Evolutionary conservation across 768 basidiomycete species (phyloP).

Genomic region (Podaxis pistillaris): DNA sequence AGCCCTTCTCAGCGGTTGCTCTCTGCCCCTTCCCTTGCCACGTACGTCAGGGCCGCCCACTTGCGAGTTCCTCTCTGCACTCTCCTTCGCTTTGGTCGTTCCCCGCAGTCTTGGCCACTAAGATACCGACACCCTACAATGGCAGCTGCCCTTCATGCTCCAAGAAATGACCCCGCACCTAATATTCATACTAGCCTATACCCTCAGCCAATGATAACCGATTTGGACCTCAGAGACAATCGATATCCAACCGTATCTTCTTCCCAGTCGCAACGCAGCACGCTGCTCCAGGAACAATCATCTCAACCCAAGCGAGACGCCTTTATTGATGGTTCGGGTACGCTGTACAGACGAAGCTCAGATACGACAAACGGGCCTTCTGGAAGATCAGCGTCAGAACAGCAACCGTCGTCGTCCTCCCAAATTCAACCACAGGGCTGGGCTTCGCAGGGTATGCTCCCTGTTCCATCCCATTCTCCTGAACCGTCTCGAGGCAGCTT

Average conservation of each 20-base stretch:
- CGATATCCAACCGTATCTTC: constrained; percentile 48
- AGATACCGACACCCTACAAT: constrained; percentile 28
- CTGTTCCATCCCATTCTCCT: constrained; percentile 32
- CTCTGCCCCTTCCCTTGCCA: not conserved
- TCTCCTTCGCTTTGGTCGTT: constrained; percentile 4
- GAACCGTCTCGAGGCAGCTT: constrained; percentile 37
- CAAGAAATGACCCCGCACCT: constrained; percentile 37
- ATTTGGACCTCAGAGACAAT: constrained; percentile 63
- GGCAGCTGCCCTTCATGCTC: constrained; percentile 49
- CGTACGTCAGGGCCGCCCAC: constrained; percentile 5
- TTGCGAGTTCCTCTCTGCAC: not conserved
- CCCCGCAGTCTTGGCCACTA: constrained; percentile 10
- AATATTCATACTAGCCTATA: constrained; percentile 40
- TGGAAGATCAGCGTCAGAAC: constrained; percentile 6
- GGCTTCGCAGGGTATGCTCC: constrained; percentile 11
- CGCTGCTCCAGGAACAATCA: not conserved
- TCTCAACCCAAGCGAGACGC: constrained; percentile 21
- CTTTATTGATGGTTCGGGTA: constrained; percentile 17
- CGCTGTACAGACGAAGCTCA: constrained; percentile 18
- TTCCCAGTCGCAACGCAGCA: constrained; percentile 19
- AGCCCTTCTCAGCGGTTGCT: not conserved
- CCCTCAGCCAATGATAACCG: constrained; percentile 54
- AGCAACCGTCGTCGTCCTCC: constrained; percentile 14
- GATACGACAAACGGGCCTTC: constrained; percentile 17
- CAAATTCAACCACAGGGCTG: constrained; percentile 15